phyloP scores from a whole-genome alignment of 352 stramenopile genomes.

The Globisporangium iwayamae region DNA sequence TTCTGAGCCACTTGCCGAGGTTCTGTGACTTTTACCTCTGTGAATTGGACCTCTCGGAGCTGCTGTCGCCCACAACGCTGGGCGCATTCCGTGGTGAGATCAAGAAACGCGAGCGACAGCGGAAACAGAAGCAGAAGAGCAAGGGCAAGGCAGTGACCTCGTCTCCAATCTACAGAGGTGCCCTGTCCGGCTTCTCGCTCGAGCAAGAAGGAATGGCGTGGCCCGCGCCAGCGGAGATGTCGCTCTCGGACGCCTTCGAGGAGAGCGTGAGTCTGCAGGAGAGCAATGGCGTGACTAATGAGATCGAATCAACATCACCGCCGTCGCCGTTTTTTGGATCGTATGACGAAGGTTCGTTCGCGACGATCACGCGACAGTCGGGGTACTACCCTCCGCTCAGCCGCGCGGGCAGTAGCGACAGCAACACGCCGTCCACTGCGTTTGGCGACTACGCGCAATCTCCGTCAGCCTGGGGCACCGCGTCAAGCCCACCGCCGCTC shows the following conservation, averaged over 20 bases:
- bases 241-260: conserved; percentile 40
- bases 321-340: conserved; percentile 6
- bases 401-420: conserved; percentile 6
- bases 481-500: conserved; percentile 26
- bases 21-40: conserved; percentile 89
- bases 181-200: conserved; percentile 41
- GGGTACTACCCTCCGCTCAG: conserved; percentile 70
- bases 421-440: conserved; percentile 3
- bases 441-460: conserved; percentile 23
- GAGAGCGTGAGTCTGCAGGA: conserved; percentile 18
- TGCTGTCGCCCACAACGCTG: conserved; percentile 67
- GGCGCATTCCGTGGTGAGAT: conserved; percentile 58
- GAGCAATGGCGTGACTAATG: conserved; percentile 10
- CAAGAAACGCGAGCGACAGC: conserved; percentile 72
- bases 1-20: conserved; percentile 79
- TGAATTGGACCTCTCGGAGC: conserved; percentile 73
- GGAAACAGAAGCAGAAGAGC: conserved; percentile 53
- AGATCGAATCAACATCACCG: conserved; percentile 15
- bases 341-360: conserved; percentile 54
- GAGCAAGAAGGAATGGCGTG: conserved; percentile 49
- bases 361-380: conserved; percentile 63
- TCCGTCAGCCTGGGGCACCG: conserved; percentile 37
- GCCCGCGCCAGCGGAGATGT: conserved; percentile 57
- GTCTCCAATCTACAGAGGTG: conserved; percentile 24
- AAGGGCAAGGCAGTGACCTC: conserved; percentile 24